phyloP scores from a whole-genome alignment of 192 early-diverging fungal species.

The Umbelopsis vinacea region DNA sequence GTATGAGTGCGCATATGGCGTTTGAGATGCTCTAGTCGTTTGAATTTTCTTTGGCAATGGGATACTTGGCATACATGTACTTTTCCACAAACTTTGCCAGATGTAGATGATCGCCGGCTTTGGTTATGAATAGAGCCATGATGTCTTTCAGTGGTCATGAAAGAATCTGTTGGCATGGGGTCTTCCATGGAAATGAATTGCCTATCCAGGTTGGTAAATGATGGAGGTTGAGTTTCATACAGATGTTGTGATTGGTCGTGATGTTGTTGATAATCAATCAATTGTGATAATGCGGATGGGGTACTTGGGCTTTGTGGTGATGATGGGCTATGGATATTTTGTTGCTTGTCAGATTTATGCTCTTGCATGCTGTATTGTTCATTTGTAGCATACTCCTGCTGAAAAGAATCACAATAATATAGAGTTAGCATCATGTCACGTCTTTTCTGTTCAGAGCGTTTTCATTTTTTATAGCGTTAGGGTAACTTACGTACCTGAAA shows the following conservation, averaged over 20 bases:
- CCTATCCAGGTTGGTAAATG: background rate
- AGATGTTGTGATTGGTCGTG: constrained; percentile 14
- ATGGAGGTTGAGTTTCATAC: constrained; percentile 3
- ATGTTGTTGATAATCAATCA: constrained; percentile 17
- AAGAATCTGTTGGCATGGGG: constrained; percentile 12
- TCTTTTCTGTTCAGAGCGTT: background rate
- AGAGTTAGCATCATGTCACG: background rate
- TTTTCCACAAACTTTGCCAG: constrained; percentile 14
- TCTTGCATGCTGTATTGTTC: constrained; percentile 9
- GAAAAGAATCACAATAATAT: background rate
- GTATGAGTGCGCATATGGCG: constrained; percentile 76
- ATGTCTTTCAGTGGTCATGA: background rate
- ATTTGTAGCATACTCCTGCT: background rate
- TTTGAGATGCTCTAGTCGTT: constrained; percentile 81
- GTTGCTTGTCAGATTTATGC: background rate
- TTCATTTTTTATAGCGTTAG: background rate
- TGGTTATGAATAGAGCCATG: background rate
- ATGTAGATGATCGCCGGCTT: background rate
- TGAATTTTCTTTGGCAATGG: constrained; percentile 63
- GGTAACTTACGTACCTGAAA: background rate
- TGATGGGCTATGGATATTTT: constrained; percentile 6
- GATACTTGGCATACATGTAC: constrained; percentile 34
- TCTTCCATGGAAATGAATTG: constrained; percentile 18
- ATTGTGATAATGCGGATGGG: constrained; percentile 1
- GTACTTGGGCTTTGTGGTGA: constrained; percentile 17